Base-by-base conservation (phyloP, 306 rosid species). In the Malus sylvestris region DNA sequence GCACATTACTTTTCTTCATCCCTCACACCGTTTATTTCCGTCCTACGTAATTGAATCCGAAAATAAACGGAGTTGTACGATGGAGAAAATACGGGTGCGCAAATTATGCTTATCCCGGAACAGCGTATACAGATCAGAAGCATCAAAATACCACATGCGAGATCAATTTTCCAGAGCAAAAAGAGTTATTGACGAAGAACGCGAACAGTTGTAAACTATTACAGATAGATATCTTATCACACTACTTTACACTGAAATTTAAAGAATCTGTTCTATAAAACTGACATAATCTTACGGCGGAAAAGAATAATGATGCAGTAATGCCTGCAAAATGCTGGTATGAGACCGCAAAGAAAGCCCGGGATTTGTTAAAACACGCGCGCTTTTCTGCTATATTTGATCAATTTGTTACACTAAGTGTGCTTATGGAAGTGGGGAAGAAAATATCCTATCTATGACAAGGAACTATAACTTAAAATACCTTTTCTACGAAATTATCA, bases 401-500 rank as follows among this genome's bases (percentile, higher is more conserved):
- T 45, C 70, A 62, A 62, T 74, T 74, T 73, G 70, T 61, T 74
- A 45, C 78, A 74, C 77, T 23, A 23, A 22, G 38, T 40, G 70
- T 74, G 70, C 40, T 74, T 74, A 74, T 62, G 78, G 61, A 38
- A 45, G 76, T 9, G 49, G 15, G 42, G 70, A 65, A 65, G 70
- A 65, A 65, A 33, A 65, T 18, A 53, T 45, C 19, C 70, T 74
- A 62, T 62, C 78, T 29, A 74, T 45, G 60, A 30, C n/a, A 79
- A 49, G 78, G 32, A 85, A 78, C 62, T 65, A 78, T 65, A 80
- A 61, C 70, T 68, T 72, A 69, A 69, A 75, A 79, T 78, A 80
- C 75, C 55, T 72, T 86, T 72, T 85, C 87, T 89, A 86, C 85
- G 84, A 78, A 79, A 83, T 77, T 77, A 78, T 78, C 77, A 80